Percentiles rank a stretch among this genome's conserved stretches.
Conservation (phyloP, 192 early-diverging fungal genomes). For the Entomortierella lignicola region DNA sequence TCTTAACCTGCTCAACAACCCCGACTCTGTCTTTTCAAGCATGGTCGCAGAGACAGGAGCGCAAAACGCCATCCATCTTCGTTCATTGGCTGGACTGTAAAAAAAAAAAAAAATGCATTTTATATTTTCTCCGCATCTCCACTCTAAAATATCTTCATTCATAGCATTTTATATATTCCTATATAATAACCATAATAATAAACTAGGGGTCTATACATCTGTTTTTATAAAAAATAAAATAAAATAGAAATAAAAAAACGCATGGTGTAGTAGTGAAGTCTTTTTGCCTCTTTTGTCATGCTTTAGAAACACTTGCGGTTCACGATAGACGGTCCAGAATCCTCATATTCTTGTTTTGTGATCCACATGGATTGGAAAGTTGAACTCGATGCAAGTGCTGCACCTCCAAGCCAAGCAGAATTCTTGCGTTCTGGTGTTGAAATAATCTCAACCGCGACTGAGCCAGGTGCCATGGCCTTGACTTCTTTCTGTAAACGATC, state of each 20-base stretch:
- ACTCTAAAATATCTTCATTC: no score
- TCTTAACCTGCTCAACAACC: slow-evolving; percentile 66
- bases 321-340: not conserved
- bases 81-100: slow-evolving; percentile 29
- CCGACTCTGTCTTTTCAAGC: slow-evolving; percentile 72
- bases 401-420: not conserved
- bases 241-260: no score
- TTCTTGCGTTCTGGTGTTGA: not conserved
- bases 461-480: not conserved
- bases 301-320: not conserved
- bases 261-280: no score
- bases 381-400: not conserved
- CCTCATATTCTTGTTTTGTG: not conserved
- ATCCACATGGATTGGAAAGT: not conserved
- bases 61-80: slow-evolving; percentile 41
- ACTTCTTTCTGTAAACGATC: not conserved
- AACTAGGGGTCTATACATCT: no score
- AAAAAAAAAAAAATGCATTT: not conserved
- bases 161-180: no score
- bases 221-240: no score
- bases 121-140: no score
- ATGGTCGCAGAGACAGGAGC: slow-evolving; percentile 87
- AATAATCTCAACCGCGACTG: not conserved
- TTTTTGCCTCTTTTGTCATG: no score
- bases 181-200: no score